Evolutionary conservation across 148 eudicot species (phyloP), one percentile per base, ranked within the genome.

Genomic region (Silene latifolia): DNA sequence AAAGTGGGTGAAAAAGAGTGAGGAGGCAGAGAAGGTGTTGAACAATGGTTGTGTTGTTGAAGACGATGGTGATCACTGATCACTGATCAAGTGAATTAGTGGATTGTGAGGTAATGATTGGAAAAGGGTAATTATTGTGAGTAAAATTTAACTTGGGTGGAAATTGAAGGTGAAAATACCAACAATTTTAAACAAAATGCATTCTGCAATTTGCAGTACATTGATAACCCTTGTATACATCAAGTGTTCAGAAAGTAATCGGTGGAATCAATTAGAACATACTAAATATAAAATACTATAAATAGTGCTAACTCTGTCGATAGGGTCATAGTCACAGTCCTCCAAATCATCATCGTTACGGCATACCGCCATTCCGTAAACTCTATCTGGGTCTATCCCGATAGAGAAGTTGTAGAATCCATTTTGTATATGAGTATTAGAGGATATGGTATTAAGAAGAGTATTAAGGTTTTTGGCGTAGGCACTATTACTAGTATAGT

Each of bases 381-480:
- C 80, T 61, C 20, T 63, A 70, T 77, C 70, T 0, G 77, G 76
- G 67, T 57, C 73, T 67, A 83, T 25, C 27, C 84, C 74, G 21
- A 82, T 81, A 54, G 87, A 63, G 15, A 77, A 57, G 59, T 77
- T 75, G 80, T 58, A 24, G 82, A 77, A 76, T 76, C 85, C 87
- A 74, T 85, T 53, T 76, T 80, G 35, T 67, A 85, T 64, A 67
- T 79, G n/a, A 32, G 76, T 63, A 63, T 60, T 27, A 18, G 77
- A 77, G n/a, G n/a, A n/a, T n/a, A n/a, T n/a, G n/a, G 5, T 12
- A 8, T 13, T 18, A 4, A 63, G 54, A 29, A 77, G 56, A 9
- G 27, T 77, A 0, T 77, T 14, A 0, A 77, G 75, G 75, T 77
- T 77, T 47, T 25, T 71, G 7, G 65, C 21, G 59, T 67, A 76